Conservation (phyloP, 1,139 yeast species). For the Dujonia santamariae region DNA sequence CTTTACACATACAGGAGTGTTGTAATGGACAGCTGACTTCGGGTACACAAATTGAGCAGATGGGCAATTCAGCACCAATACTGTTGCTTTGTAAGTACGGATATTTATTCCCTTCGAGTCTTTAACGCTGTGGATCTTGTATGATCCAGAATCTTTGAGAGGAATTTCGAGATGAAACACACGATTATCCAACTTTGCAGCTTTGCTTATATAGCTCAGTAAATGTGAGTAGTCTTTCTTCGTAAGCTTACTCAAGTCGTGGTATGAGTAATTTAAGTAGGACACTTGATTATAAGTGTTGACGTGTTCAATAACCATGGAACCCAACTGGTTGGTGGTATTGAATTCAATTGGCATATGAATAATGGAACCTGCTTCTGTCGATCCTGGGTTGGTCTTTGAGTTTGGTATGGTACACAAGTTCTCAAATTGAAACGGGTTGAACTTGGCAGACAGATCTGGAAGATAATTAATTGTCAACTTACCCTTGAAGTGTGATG, state of each 20-base stretch:
- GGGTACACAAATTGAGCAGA: constrained; percentile 49
- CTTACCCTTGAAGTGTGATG: constrained; percentile 78
- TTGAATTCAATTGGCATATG: constrained; percentile 77
- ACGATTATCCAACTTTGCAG: constrained; percentile 21
- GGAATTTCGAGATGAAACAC: constrained; percentile 57
- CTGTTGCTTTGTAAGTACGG: constrained; percentile 60
- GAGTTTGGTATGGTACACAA: constrained; percentile 52
- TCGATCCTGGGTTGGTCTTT: constrained; percentile 7
- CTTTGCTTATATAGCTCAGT: constrained; percentile 2
- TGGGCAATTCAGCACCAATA: constrained; percentile 78
- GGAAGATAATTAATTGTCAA: constrained; percentile 87
- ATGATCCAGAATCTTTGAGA: constrained; percentile 66
- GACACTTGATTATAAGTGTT: constrained; percentile 52
- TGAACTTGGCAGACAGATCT: constrained; percentile 81
- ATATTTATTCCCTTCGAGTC: constrained; percentile 66
- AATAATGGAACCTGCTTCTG: constrained; percentile 10
- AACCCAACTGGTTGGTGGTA: constrained; percentile 71
- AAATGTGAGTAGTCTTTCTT: constrained; percentile 41
- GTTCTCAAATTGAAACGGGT: constrained; percentile 62
- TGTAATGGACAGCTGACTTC: constrained; percentile 4
- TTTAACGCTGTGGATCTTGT: constrained; percentile 60
- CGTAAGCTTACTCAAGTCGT: constrained; percentile 48
- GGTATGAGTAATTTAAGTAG: constrained; percentile 52
- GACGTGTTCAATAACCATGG: constrained; percentile 60
- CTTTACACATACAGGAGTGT: constrained; percentile 9